These are phyloP conservation scores for Pelargonium fulgidum DNA, from an alignment of 441 rosid species.

Conservation along the genomic window DNA sequence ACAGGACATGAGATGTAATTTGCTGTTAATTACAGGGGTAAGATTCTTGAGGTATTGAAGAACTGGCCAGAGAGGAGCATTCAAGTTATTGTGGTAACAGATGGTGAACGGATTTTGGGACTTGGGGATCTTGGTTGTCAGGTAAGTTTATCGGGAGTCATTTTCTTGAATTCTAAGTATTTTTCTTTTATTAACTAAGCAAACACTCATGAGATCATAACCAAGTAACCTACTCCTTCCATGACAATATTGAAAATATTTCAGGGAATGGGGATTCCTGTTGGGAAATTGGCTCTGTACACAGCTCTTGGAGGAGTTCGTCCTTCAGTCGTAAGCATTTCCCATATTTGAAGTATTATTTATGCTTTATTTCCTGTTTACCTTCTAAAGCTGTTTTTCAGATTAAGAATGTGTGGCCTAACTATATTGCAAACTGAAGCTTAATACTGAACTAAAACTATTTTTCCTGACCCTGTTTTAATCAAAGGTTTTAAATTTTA, in stretches of 20 bases:
- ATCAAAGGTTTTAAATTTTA: neutral
- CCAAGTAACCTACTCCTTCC: neutral
- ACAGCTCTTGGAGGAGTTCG: conserved; percentile 30
- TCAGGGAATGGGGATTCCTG: conserved; percentile 41
- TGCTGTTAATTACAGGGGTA: conserved; percentile 38
- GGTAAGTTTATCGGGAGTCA: conserved; percentile 28
- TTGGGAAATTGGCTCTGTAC: conserved; percentile 23
- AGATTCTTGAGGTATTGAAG: conserved; percentile 66
- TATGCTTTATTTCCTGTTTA: neutral
- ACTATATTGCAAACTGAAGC: too few species aligned
- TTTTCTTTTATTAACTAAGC: neutral
- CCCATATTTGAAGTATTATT: neutral
- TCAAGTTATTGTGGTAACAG: conserved; percentile 88
- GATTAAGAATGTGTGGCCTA: too few species aligned
- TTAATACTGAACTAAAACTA: too few species aligned
- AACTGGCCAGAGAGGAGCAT: conserved; percentile 81
- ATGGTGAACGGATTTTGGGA: conserved; percentile 84
- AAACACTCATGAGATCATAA: neutral
- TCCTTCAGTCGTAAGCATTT: conserved; percentile 24
- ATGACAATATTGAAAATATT: conserved; percentile 14
- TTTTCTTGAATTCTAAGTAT: neutral
- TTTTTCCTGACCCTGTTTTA: neutral
- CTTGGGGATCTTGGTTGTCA: conserved; percentile 95
- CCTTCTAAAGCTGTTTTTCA: too few species aligned
- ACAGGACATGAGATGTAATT: neutral